phyloP scores from a whole-genome alignment of 2,329 filamentous ascomycete genomes.

The Drechslerella coelobrocha region DNA sequence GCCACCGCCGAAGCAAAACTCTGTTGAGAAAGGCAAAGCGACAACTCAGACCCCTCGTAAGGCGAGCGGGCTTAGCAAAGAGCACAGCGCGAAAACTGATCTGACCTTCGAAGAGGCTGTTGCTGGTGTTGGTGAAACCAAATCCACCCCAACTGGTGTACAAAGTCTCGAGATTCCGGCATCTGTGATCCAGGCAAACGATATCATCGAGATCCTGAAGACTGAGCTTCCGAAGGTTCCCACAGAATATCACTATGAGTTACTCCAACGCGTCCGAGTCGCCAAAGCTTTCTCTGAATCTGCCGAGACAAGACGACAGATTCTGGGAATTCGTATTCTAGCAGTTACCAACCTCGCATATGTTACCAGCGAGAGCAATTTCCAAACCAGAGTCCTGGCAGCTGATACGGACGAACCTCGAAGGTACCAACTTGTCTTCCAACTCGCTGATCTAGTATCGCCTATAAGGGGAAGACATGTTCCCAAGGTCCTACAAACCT shows the following conservation, averaged over 20 bases:
- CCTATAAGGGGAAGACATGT: slow-evolving; percentile 62
- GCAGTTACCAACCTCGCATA: slow-evolving; percentile 91
- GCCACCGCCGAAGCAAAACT: slow-evolving; percentile 56
- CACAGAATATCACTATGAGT: slow-evolving; percentile 76
- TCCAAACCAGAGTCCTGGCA: slow-evolving; percentile 82
- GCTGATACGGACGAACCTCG: slow-evolving; percentile 89
- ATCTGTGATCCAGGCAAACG: slow-evolving; percentile 62
- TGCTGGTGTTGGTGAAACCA: slow-evolving; percentile 59
- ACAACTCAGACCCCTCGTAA: slow-evolving; percentile 52
- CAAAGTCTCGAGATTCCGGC: slow-evolving; percentile 71
- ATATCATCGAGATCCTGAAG: slow-evolving; percentile 67
- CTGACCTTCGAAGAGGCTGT: slow-evolving; percentile 59
- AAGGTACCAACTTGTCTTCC: slow-evolving; percentile 85
- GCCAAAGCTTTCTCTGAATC: slow-evolving; percentile 79
- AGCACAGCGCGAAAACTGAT: slow-evolving; percentile 57
- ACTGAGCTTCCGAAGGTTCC: slow-evolving; percentile 71
- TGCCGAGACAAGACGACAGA: slow-evolving; percentile 71
- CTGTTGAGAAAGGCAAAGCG: slow-evolving; percentile 50
- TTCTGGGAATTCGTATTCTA: slow-evolving; percentile 80
- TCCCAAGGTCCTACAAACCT: slow-evolving; percentile 78
- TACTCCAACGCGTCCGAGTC: slow-evolving; percentile 80
- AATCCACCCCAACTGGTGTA: slow-evolving; percentile 63
- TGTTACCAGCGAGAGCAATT: slow-evolving; percentile 80
- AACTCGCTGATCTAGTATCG: slow-evolving; percentile 85
- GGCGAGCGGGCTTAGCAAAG: slow-evolving; percentile 51